phyloP scores from a whole-genome alignment of 371 early-diverging fungal species.

The Mortierella sp. region DNA sequence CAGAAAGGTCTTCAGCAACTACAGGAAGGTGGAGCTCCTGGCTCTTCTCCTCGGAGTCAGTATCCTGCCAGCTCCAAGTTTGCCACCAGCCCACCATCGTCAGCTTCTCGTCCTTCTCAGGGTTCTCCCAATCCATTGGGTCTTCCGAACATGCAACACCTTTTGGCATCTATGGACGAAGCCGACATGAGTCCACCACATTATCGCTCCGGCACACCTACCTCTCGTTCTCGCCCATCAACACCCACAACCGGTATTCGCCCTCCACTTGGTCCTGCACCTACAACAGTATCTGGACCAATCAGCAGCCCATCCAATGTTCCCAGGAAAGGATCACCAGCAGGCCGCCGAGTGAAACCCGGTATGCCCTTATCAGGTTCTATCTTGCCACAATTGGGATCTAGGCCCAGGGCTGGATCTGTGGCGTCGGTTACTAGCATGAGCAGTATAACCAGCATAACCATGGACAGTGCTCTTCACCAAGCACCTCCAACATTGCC shows the following conservation, averaged over 20 bases:
- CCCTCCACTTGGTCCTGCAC: slow-evolving; percentile 22
- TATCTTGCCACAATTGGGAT: slow-evolving; percentile 8
- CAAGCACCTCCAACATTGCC: slow-evolving; percentile 31
- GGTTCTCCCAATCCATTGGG: slow-evolving; percentile 28
- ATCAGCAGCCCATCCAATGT: neutral
- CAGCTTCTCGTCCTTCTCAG: slow-evolving; percentile 12
- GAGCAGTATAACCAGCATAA: slow-evolving; percentile 11
- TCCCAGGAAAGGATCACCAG: slow-evolving; percentile 16
- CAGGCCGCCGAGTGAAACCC: slow-evolving; percentile 26
- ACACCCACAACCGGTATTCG: slow-evolving; percentile 28
- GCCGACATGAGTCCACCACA: slow-evolving; percentile 7
- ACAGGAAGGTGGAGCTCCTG: slow-evolving; percentile 2
- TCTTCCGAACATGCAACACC: slow-evolving; percentile 29
- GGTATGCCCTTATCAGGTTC: slow-evolving; percentile 13
- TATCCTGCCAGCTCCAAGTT: neutral
- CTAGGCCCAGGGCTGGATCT: slow-evolving; percentile 29
- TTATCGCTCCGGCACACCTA: slow-evolving; percentile 14
- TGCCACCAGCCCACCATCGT: neutral
- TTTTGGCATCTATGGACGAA: slow-evolving; percentile 23
- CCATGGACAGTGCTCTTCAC: slow-evolving; percentile 17
- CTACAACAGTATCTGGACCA: slow-evolving; percentile 11
- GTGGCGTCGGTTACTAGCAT: slow-evolving; percentile 20
- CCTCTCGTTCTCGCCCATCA: slow-evolving; percentile 24
- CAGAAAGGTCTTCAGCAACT: slow-evolving; percentile 16
- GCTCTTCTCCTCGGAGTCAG: neutral